phyloP scores from a whole-genome alignment of 257 asterid species.

The Apocynum venetum region DNA sequence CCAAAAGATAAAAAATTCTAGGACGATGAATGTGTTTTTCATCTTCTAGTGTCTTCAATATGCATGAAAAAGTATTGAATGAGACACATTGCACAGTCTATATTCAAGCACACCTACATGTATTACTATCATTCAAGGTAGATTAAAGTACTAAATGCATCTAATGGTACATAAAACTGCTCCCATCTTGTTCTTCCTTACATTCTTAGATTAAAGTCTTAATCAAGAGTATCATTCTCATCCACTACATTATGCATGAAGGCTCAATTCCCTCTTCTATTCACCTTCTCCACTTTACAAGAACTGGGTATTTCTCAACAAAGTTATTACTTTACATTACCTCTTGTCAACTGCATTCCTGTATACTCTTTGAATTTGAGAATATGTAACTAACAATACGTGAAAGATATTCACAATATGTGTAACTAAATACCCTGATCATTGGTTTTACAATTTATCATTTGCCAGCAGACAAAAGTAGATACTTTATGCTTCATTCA shows the following conservation, averaged over 20 bases:
- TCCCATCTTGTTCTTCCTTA: background rate
- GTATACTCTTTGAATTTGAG: background rate
- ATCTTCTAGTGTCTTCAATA: background rate
- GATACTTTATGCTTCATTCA: background rate
- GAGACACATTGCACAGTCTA: background rate
- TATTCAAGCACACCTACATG: background rate
- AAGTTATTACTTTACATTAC: background rate
- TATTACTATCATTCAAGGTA: no score
- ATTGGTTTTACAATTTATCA: background rate
- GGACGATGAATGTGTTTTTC: background rate
- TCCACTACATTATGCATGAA: background rate
- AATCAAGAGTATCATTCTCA: background rate
- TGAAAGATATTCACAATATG: no score
- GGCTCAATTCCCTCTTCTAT: background rate
- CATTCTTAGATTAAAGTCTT: background rate
- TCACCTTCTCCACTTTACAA: background rate
- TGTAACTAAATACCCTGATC: background rate
- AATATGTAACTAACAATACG: background rate
- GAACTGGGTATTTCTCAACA: background rate
- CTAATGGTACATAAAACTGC: background rate
- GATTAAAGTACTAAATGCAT: no score
- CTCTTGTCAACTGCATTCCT: background rate
- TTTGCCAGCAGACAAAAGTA: background rate
- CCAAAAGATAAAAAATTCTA: background rate
- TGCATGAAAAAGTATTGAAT: background rate